Percentiles rank a stretch among this genome's conserved stretches.
Conservation (phyloP, 495 filamentous ascomycete species). For the Physcia stellaris region DNA sequence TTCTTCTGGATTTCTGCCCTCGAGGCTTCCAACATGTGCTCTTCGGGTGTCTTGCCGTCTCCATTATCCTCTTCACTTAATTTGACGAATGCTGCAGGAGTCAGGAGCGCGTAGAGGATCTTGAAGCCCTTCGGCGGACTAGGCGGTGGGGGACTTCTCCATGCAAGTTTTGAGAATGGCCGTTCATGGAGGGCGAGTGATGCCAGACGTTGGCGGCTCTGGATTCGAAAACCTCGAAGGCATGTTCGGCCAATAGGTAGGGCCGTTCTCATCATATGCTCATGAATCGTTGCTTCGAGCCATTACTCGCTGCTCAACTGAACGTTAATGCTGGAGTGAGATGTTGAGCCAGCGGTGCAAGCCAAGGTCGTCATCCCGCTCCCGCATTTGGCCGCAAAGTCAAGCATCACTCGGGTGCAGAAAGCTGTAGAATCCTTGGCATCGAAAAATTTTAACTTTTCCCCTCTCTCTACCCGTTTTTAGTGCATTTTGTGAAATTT, state of each 20-base stretch:
- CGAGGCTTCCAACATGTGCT: conserved; percentile 74
- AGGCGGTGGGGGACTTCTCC: conserved; percentile 2
- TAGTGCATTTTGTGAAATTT: too few relatives aligned
- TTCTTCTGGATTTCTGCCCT: conserved; percentile 57
- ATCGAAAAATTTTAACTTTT: too few relatives aligned
- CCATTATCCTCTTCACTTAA: conserved; percentile 51
- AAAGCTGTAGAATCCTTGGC: too few relatives aligned
- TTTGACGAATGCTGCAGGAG: conserved; percentile 56
- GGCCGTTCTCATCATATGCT: conserved; percentile 39
- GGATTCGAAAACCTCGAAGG: too few relatives aligned
- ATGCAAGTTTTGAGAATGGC: conserved; percentile 15
- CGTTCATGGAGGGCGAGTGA: conserved; percentile 15
- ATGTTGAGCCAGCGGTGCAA: too few relatives aligned
- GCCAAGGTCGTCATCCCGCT: too few relatives aligned
- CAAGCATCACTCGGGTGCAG: too few relatives aligned
- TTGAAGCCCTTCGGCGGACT: conserved; percentile 16
- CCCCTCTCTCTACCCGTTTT: too few relatives aligned
- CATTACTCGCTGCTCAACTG: too few relatives aligned
- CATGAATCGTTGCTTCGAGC: not conserved
- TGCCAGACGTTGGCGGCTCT: conserved; percentile 14
- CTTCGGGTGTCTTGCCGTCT: conserved; percentile 58
- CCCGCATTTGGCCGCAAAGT: too few relatives aligned
- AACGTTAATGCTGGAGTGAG: too few relatives aligned
- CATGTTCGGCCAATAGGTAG: conserved; percentile 40
- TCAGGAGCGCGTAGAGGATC: conserved; percentile 29